Percentiles rank a stretch among this genome's conserved stretches.
phyloP scores from a whole-genome alignment of 176 grass and related monocot species.

The Aegilops speltoides region DNA sequence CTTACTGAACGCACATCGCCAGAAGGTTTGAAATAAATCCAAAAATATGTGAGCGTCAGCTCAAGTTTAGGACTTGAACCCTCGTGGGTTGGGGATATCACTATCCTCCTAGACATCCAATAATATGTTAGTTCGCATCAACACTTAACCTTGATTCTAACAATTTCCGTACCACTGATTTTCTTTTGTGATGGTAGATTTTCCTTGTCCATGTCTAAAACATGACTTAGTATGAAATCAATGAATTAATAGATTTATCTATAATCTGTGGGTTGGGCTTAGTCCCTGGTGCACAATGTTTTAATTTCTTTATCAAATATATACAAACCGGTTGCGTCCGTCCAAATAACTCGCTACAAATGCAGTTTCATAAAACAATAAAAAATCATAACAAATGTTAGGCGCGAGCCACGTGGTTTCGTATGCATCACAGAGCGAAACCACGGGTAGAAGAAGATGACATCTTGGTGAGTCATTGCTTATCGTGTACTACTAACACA shows the following conservation, averaged over 20 bases:
- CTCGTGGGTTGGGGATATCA: rapidly evolving
- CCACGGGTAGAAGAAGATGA: not conserved
- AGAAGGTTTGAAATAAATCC: no score
- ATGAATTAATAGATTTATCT: no score
- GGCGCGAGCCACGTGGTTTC: not conserved
- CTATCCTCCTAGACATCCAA: no score
- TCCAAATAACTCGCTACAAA: not conserved
- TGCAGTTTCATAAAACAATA: not conserved
- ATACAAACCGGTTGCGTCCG: not conserved
- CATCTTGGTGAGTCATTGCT: not conserved
- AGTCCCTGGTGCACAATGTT: not conserved
- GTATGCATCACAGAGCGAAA: not conserved
- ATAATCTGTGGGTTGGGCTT: no score
- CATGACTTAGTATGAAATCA: not conserved
- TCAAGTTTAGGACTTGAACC: no score
- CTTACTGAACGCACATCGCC: no score
- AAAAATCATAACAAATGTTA: not conserved
- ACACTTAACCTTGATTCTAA: no score
- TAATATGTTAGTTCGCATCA: no score
- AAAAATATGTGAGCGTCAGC: no score
- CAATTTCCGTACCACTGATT: no score
- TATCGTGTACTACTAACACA: not conserved
- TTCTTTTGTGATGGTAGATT: no score
- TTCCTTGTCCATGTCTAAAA: not conserved
- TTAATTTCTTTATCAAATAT: no score